Percentiles rank a stretch among this genome's conserved stretches.
Conservation (phyloP, 2,329 filamentous ascomycete species). For the Aspergillus pseudoterreus region DNA sequence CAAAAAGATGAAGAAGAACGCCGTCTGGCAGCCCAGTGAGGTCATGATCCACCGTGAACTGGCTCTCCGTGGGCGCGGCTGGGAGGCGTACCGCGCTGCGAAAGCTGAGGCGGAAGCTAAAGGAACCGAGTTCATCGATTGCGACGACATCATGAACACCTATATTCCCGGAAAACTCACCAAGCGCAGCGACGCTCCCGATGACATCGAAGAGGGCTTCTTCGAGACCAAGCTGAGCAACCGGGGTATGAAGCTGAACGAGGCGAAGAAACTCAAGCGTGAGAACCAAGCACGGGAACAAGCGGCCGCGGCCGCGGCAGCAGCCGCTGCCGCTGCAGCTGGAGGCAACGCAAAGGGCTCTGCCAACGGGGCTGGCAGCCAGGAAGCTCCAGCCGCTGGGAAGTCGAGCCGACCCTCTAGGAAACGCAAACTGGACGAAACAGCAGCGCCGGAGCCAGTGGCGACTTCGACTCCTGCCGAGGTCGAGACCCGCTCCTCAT, state of each 20-base stretch:
- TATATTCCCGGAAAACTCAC: constrained; percentile 37
- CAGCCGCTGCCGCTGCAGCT: constrained; percentile 12
- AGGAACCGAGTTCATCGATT: constrained; percentile 57
- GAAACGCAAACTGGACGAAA: constrained; percentile 56
- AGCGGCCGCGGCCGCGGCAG: constrained; percentile 29
- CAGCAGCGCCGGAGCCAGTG: constrained; percentile 28
- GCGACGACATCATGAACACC: constrained; percentile 43
- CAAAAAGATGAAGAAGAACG: constrained; percentile 69
- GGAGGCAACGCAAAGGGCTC: constrained; percentile 7
- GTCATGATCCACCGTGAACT: constrained; percentile 65
- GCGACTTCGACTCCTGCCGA: constrained; percentile 11
- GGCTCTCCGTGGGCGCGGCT: constrained; percentile 54
- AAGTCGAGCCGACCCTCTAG: constrained; percentile 19
- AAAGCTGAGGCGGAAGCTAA: constrained; percentile 49
- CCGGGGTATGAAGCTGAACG: constrained; percentile 58
- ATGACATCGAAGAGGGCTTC: constrained; percentile 29
- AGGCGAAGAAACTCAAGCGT: constrained; percentile 60
- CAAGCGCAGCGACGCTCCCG: constrained; percentile 38
- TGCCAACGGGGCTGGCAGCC: neutral
- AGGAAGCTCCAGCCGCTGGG: constrained; percentile 12
- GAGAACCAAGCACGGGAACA: constrained; percentile 48
- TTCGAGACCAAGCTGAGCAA: constrained; percentile 54
- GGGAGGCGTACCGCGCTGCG: constrained; percentile 48
- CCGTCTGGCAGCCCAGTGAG: constrained; percentile 64
- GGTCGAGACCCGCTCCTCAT: constrained; percentile 21